Evolutionary conservation across 2,329 filamentous ascomycete species (phyloP).

Genomic region (Pseudogymnoascus sp.): DNA sequence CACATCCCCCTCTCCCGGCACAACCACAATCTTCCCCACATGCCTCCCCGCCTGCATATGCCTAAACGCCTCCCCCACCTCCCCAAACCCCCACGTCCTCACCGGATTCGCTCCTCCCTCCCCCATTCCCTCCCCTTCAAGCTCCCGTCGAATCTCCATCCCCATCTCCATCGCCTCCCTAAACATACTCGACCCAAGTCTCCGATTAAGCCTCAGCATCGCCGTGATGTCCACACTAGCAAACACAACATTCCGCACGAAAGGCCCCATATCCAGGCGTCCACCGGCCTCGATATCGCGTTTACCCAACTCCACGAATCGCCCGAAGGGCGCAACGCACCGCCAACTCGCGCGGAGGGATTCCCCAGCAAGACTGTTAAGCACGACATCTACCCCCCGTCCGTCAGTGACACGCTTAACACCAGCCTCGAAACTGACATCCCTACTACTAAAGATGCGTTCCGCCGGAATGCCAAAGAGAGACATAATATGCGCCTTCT

Average conservation of each 20-base stretch:
- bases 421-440: constrained; percentile 29
- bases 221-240: constrained; percentile 12
- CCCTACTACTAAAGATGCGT: constrained; percentile 20
- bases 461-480: not conserved
- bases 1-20: constrained; percentile 33
- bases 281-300: constrained; percentile 31
- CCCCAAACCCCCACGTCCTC: not conserved
- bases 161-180: constrained; percentile 28
- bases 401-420: constrained; percentile 23
- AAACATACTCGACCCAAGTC: constrained; percentile 26
- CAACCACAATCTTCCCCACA: constrained; percentile 26
- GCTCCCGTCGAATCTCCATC: not conserved
- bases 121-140: not conserved
- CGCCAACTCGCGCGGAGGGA: constrained; percentile 27
- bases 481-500: constrained; percentile 17
- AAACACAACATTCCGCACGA: constrained; percentile 7
- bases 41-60: constrained; percentile 15
- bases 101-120: not conserved
- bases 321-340: constrained; percentile 31
- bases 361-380: constrained; percentile 29
- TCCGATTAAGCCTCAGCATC: constrained; percentile 24
- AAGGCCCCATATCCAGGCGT: constrained; percentile 9
- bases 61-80: constrained; percentile 14
- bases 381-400: constrained; percentile 27
- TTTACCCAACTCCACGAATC: constrained; percentile 36